These are phyloP conservation scores for Chrysanthemum lavandulifolium DNA, from an alignment of 129 eudicot genomes.

Conservation along the genomic window DNA sequence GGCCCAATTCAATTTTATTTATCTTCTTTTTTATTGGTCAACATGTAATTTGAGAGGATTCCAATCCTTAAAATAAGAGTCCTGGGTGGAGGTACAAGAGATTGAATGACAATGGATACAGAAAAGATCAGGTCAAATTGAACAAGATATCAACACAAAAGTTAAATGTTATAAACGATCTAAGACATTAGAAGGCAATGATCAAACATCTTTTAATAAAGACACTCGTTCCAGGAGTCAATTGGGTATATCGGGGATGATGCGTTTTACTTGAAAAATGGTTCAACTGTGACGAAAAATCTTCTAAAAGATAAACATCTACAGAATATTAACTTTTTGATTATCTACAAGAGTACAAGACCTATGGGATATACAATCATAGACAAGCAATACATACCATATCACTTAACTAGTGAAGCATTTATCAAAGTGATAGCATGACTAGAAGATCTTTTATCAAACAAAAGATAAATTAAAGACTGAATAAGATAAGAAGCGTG, in stretches of 20 bases:
- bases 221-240: neutral
- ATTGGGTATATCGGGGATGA: neutral
- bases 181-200: neutral
- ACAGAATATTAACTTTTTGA: neutral
- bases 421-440: neutral
- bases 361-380: neutral
- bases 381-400: neutral
- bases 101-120: neutral
- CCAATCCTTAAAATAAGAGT: neutral
- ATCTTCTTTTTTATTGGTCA: too few species aligned
- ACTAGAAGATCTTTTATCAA: neutral
- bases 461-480: neutral
- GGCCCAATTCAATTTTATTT: too few species aligned
- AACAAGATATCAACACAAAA: neutral
- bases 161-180: neutral
- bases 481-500: neutral
- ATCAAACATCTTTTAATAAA: neutral
- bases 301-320: constrained; percentile 2
- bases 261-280: neutral
- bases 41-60: too few species aligned
- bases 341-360: neutral
- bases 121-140: neutral
- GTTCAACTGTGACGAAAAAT: neutral
- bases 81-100: neutral
- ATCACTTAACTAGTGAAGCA: neutral